Evolutionary conservation across 2,329 filamentous ascomycete species (phyloP).

Genomic region (Fusarium guadeloupense): DNA sequence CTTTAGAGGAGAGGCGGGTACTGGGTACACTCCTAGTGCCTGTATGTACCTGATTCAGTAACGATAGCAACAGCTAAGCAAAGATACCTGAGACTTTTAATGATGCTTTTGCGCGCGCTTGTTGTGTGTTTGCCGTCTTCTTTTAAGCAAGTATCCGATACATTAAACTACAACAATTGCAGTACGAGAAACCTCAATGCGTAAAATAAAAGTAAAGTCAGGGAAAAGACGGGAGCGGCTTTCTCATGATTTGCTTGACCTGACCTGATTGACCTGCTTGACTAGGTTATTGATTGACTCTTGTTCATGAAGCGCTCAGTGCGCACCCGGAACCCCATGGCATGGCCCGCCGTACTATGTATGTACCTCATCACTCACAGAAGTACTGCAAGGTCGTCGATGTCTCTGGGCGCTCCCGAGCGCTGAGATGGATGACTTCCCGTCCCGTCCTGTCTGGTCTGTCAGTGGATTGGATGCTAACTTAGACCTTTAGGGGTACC

Average conservation of each 20-base stretch:
- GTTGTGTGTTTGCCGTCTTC: constrained; percentile 16
- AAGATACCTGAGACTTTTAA: constrained; percentile 20
- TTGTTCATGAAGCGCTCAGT: constrained; percentile 16
- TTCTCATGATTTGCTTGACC: constrained; percentile 2
- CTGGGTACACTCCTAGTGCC: constrained; percentile 7
- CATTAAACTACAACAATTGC: not conserved
- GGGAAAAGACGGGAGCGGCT: constrained; percentile 11
- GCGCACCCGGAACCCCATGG: not conserved
- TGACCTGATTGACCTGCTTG: not conserved
- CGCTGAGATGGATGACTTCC: constrained; percentile 34
- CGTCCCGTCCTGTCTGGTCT: constrained; percentile 36
- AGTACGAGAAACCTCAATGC: no score
- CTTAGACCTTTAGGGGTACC: constrained; percentile 11
- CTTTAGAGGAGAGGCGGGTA: not conserved
- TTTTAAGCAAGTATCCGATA: constrained; percentile 19
- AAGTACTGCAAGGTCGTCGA: constrained; percentile 9
- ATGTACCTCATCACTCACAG: no score
- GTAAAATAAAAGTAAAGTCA: no score
- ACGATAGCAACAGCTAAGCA: not conserved
- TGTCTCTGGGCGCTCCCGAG: constrained; percentile 35
- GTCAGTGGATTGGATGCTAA: constrained; percentile 27
- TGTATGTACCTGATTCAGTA: not conserved
- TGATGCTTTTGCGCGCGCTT: constrained; percentile 6
- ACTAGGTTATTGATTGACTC: not conserved
- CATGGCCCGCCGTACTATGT: not conserved